Base-by-base conservation (phyloP, 2,329 filamentous ascomycete genomes). In the Hypoxylon sp. region DNA sequence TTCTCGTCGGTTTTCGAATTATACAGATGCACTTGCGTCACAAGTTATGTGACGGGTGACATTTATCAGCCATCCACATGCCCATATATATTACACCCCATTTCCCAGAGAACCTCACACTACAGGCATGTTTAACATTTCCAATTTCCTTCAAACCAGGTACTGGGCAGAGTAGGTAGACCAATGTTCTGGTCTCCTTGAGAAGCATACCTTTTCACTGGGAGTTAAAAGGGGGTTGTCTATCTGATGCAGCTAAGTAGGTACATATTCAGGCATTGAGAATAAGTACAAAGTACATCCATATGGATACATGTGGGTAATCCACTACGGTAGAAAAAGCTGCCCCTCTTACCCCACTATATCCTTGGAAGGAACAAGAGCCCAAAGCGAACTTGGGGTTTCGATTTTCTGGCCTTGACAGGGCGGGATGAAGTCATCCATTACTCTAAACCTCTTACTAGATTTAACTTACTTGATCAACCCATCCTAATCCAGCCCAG, bases 381-480 rank as follows among this genome's bases (percentile, higher is more conserved):
- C 46, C 59, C 46, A 62, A 67, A 60, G 50, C 46, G n/a, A 55
- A 31, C 5, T 31, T 31, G 29, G 29, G 29, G 29, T 31, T 47
- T 54, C 37, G 44, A 31, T 52, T 54, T 63, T 35, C 52, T 66
- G 61, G 53, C 44, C 39, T 59, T 46, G 50, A 51, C 14, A 17
- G n/a, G 53, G 3, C 58, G 65, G 62, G 70, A 74, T 75, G 71
- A 73, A 73, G 69, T 75, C 73, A 75, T 73, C 74, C 73, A 75
- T 73, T 61, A 69, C 61, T 59, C 55, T 2, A 57, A 35, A 11
- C 19, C 19, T 22, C 19, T 22, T 22, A 22, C 19, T 22, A 22
- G 19, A 22, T 22, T 22, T 22, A 22, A 22, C 33, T 54, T 29
- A 26, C 31, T 67, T 54, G 17, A 54, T 58, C 42, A 55, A 17